Percentiles rank a stretch among this genome's conserved stretches.
These are phyloP conservation scores for Candida endomychidarum DNA, from an alignment of 805 yeast genomes.

Conservation along the genomic window DNA sequence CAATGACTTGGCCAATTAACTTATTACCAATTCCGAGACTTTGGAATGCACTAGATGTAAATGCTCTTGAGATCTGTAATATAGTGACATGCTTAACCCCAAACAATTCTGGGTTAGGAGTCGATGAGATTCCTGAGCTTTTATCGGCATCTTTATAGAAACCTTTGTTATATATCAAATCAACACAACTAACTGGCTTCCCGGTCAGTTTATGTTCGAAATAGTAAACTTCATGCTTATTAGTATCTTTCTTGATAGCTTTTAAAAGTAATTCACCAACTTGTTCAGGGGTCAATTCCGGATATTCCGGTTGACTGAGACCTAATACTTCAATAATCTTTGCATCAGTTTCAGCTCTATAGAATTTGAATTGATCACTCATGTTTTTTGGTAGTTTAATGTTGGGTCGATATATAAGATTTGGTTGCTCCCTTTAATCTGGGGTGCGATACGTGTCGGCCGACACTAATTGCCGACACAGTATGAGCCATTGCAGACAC, in stretches of 20 bases:
- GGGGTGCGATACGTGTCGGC: conserved; percentile 3
- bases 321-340: conserved; percentile 14
- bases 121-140: conserved; percentile 23
- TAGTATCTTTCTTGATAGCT: conserved; percentile 17
- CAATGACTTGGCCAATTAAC: conserved; percentile 28
- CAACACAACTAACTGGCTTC: conserved; percentile 22
- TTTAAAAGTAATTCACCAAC: conserved; percentile 21
- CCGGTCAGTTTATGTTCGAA: conserved; percentile 23
- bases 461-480: neutral
- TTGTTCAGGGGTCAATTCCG: conserved; percentile 5
- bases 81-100: conserved; percentile 34
- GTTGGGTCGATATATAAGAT: neutral
- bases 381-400: conserved; percentile 7
- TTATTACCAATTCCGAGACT: conserved; percentile 29
- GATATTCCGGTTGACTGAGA: conserved; percentile 2
- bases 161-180: conserved; percentile 26
- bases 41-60: conserved; percentile 26
- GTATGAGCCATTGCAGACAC: no score
- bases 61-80: conserved; percentile 27
- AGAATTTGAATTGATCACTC: conserved; percentile 19
- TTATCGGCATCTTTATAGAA: conserved; percentile 29
- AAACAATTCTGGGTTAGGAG: conserved; percentile 31
- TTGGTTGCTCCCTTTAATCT: neutral
- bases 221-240: conserved; percentile 25
- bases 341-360: conserved; percentile 14